Evolutionary conservation across 73 alveolate genomes (phyloP).

Genomic region (Tetrahymena elliotti): DNA sequence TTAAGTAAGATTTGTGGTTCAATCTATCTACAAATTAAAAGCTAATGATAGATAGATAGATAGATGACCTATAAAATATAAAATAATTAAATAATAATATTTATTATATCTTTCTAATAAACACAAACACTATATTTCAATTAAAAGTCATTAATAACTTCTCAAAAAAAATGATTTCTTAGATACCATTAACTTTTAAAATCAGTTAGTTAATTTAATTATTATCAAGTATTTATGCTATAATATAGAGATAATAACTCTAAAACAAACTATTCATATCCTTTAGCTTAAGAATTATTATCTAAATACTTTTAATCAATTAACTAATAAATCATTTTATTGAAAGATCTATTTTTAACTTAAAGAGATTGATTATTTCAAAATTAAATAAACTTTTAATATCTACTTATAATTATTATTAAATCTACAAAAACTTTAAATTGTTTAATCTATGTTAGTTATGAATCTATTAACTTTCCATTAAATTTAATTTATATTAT

Average conservation of each 20-base stretch:
- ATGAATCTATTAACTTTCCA: neutral
- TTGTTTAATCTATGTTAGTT: neutral
- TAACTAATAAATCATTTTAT: too few species aligned
- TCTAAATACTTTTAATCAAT: neutral
- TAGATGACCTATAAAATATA: neutral
- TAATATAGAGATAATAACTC: neutral
- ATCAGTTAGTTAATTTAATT: neutral
- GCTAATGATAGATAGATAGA: neutral
- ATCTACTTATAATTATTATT: neutral
- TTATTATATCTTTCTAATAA: neutral
- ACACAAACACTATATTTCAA: neutral
- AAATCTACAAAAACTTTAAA: neutral
- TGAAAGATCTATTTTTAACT: neutral
- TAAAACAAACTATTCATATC: neutral
- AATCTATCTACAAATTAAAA: too few species aligned
- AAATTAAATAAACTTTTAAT: too few species aligned
- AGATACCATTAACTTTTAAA: neutral
- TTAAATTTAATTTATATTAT: too few species aligned
- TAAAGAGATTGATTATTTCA: neutral
- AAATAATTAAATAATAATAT: too few species aligned
- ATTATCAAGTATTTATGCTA: neutral
- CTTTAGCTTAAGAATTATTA: neutral
- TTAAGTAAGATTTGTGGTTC: too few species aligned
- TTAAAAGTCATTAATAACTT: neutral
- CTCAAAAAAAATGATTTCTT: neutral